phyloP scores from a whole-genome alignment of 805 yeast genomes.

The Candida easanensis region DNA sequence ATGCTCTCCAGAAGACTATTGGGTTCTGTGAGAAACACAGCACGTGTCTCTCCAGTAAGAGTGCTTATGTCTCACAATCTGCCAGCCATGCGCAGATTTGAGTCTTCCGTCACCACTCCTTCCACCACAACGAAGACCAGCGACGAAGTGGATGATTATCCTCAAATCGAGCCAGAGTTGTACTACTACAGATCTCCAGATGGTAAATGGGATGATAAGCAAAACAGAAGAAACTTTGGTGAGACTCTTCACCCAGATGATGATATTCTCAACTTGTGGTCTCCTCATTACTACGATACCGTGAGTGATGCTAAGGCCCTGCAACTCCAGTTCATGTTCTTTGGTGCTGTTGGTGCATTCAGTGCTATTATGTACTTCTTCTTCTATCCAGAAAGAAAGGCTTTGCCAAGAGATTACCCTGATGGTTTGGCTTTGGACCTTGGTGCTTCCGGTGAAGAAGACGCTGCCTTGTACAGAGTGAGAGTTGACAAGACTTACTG shows the following conservation, averaged over 20 bases:
- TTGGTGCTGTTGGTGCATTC: constrained; percentile 44
- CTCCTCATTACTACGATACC: constrained; percentile 70
- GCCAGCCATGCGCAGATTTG: background rate
- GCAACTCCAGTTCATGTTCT: constrained; percentile 53
- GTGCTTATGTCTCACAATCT: no score
- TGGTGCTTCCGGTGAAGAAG: constrained; percentile 57
- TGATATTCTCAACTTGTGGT: constrained; percentile 80
- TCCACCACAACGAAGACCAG: background rate
- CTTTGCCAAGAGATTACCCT: constrained; percentile 74
- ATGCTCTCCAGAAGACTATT: no score
- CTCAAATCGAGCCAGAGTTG: constrained; percentile 53
- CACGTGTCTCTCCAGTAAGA: no score
- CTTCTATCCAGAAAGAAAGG: constrained; percentile 63
- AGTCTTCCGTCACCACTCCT: background rate
- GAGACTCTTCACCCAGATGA: constrained; percentile 72
- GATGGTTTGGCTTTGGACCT: constrained; percentile 73
- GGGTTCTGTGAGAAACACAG: no score
- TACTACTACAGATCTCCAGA: constrained; percentile 71
- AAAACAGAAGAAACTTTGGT: constrained; percentile 72
- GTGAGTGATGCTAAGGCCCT: constrained; percentile 62
- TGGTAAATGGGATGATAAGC: constrained; percentile 73
- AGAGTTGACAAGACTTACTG: constrained; percentile 36
- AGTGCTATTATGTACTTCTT: constrained; percentile 46
- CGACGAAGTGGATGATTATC: constrained; percentile 36
- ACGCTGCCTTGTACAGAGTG: constrained; percentile 36